Percentiles rank a stretch among this genome's conserved stretches.
Evolutionary conservation across 371 early-diverging fungal species (phyloP).

Genomic region (Rhizopus delemar): DNA sequence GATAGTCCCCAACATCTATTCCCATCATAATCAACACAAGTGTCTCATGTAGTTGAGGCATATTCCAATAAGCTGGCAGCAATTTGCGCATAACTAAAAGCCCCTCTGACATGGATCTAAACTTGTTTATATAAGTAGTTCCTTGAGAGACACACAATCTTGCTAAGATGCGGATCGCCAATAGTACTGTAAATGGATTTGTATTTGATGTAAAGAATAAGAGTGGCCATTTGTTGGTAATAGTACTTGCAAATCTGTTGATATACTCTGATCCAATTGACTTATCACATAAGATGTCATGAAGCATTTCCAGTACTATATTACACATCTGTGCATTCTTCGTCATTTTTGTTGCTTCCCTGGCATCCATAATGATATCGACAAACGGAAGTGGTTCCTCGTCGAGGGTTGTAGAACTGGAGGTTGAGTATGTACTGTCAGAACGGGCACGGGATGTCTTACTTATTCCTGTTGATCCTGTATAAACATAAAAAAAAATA

Average conservation of each 20-base stretch:
- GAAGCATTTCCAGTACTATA: conserved; percentile 70
- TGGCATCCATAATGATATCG: conserved; percentile 47
- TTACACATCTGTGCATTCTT: conserved; percentile 65
- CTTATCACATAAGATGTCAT: conserved; percentile 64
- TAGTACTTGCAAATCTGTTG: conserved; percentile 58
- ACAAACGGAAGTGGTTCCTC: background rate
- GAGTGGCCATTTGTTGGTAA: conserved; percentile 75
- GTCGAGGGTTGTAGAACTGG: conserved; percentile 5
- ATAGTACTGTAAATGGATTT: conserved; percentile 62
- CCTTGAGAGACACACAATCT: conserved; percentile 60
- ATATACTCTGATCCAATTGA: conserved; percentile 23
- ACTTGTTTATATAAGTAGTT: conserved; percentile 52
- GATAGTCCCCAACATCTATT: conserved; percentile 57
- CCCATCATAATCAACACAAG: conserved; percentile 63
- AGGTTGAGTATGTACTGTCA: conserved; percentile 20
- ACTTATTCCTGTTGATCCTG: background rate
- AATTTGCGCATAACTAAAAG: conserved; percentile 58
- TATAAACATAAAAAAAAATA: background rate
- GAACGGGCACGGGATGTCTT: conserved; percentile 10
- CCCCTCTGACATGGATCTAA: conserved; percentile 61
- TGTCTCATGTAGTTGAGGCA: conserved; percentile 62
- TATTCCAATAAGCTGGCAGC: conserved; percentile 63
- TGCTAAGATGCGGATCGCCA: conserved; percentile 61
- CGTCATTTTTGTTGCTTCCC: conserved; percentile 21
- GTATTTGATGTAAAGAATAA: conserved; percentile 61